These are phyloP conservation scores for Suillus luteus DNA, from an alignment of 768 basidiomycete species.

Conservation along the genomic window DNA sequence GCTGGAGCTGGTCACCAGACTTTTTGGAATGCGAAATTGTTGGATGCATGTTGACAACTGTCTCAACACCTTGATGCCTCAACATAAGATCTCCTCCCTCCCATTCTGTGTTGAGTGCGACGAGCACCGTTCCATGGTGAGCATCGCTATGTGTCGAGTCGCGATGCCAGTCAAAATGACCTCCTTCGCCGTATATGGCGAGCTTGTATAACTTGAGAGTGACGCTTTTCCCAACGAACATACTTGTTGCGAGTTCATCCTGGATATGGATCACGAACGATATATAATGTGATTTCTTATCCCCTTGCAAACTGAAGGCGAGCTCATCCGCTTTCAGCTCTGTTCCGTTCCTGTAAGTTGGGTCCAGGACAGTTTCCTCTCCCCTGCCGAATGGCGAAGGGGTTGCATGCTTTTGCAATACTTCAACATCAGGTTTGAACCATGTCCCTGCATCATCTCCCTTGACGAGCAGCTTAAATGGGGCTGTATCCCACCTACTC, in stretches of 20 bases:
- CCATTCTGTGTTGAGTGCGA: not conserved
- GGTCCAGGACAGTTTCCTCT: not conserved
- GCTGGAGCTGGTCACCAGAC: not conserved
- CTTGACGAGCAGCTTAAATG: not conserved
- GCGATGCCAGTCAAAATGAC: constrained; percentile 6
- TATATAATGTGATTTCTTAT: accelerated
- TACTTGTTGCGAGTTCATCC: not conserved
- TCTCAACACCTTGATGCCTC: not conserved
- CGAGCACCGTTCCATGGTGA: not conserved
- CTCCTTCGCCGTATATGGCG: not conserved
- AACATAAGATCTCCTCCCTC: constrained; percentile 1
- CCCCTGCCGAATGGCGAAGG: constrained; percentile 3
- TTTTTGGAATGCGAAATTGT: not conserved
- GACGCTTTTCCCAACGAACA: not conserved
- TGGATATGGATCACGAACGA: not conserved
- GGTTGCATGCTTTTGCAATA: not conserved
- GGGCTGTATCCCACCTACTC: not conserved
- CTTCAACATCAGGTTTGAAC: not conserved
- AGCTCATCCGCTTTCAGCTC: not conserved
- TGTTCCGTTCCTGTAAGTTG: not conserved
- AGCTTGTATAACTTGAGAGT: not conserved
- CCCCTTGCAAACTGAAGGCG: not conserved
- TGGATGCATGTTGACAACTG: not conserved
- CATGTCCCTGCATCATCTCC: not conserved
- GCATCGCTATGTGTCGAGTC: not conserved